phyloP scores from a whole-genome alignment of 2,329 filamentous ascomycete species.

The Dactylellina cionopaga region DNA sequence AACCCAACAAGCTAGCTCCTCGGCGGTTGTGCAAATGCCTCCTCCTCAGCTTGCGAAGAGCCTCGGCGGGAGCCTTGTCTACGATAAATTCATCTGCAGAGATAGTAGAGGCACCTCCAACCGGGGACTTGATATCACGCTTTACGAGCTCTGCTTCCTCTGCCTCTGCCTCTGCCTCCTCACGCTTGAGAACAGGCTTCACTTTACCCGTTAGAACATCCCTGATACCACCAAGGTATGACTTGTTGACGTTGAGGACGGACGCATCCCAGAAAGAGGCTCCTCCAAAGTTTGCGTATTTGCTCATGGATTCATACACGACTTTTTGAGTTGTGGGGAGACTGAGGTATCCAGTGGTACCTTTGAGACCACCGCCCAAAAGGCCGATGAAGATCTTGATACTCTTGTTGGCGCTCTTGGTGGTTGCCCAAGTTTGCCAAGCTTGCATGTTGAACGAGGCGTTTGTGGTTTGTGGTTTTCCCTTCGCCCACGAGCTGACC shows the following conservation, averaged over 20 bases:
- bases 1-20: not conserved
- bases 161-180: too few species aligned
- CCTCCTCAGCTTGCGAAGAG: conserved; percentile 13
- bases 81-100: conserved; percentile 36
- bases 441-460: conserved; percentile 55
- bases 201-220: conserved; percentile 17
- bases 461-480: conserved; percentile 33
- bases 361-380: conserved; percentile 22
- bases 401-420: conserved; percentile 67
- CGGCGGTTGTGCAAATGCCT: conserved; percentile 29
- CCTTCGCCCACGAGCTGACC: conserved; percentile 64
- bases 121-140: conserved; percentile 32
- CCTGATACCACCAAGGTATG: conserved; percentile 17
- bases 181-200: conserved; percentile 11
- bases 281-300: conserved; percentile 34
- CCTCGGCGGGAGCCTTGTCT: conserved; percentile 35
- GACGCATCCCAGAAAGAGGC: conserved; percentile 45
- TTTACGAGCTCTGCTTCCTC: conserved; percentile 13
- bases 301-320: conserved; percentile 5
- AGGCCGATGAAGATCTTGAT: conserved; percentile 69
- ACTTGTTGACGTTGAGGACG: conserved; percentile 8
- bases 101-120: conserved; percentile 25
- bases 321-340: conserved; percentile 8
- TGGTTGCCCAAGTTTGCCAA: conserved; percentile 74
- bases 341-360: conserved; percentile 36